phyloP scores from a whole-genome alignment of 2,329 filamentous ascomycete genomes.

The Beauveria rudraprayagi region DNA sequence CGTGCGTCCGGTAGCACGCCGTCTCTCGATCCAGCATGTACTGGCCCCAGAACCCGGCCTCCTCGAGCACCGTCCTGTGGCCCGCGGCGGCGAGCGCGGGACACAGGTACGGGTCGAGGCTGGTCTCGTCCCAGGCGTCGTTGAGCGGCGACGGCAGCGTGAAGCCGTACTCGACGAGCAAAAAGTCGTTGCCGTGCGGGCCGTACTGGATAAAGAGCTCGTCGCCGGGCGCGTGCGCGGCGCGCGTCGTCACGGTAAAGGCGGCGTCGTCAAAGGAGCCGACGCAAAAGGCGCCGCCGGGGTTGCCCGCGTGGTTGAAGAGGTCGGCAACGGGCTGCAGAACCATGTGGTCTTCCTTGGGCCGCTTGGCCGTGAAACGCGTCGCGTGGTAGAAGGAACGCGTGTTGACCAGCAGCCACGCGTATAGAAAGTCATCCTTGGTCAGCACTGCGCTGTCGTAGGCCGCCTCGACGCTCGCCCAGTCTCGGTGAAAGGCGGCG shows the following conservation, averaged over 20 bases:
- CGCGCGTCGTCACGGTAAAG: conserved; percentile 47
- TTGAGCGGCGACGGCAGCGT: conserved; percentile 35
- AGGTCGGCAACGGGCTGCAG: conserved; percentile 67
- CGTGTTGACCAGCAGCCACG: conserved; percentile 54
- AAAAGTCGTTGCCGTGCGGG: conserved; percentile 59
- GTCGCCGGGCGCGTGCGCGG: conserved; percentile 44
- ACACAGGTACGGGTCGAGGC: conserved; percentile 39
- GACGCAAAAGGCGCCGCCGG: conserved; percentile 40
- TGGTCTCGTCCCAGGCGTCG: conserved; percentile 40
- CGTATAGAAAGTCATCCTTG: conserved; percentile 40
- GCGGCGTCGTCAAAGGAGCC: conserved; percentile 42
- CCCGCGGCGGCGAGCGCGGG: conserved; percentile 23
- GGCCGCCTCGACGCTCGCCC: conserved; percentile 25
- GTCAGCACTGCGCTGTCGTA: conserved; percentile 14
- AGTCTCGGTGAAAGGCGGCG: conserved; percentile 34
- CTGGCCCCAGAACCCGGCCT: conserved; percentile 37
- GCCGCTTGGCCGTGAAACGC: conserved; percentile 33
- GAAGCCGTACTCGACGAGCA: conserved; percentile 60
- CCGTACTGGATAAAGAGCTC: conserved; percentile 66
- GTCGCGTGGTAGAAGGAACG: conserved; percentile 53
- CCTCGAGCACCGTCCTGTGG: conserved; percentile 34
- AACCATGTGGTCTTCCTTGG: conserved; percentile 53
- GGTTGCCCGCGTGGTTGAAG: conserved; percentile 48
- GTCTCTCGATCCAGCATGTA: conserved; percentile 43
- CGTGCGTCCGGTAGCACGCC: conserved; percentile 49